phyloP scores from a whole-genome alignment of 306 rosid genomes.

The Prunus mongolica region DNA sequence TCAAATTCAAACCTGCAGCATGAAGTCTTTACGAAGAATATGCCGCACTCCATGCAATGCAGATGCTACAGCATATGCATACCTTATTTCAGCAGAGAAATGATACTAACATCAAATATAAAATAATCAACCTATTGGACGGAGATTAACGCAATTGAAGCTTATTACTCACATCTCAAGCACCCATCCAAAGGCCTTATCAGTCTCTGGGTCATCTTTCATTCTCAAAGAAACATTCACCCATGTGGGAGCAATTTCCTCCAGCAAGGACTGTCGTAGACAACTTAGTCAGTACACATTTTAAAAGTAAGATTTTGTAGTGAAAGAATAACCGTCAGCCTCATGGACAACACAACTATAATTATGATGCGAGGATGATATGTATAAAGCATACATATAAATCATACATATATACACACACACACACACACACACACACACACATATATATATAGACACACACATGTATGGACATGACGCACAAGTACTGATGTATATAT shows the following conservation, averaged over 20 bases:
- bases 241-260: conserved; percentile 99
- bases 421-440: not conserved
- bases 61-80: conserved; percentile 92
- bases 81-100: conserved; percentile 52
- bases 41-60: conserved; percentile 86
- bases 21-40: conserved; percentile 70
- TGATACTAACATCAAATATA: conserved; percentile 19
- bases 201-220: conserved; percentile 82
- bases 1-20: conserved; percentile 67
- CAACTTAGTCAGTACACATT: conserved; percentile 24
- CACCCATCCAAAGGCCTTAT: conserved; percentile 96
- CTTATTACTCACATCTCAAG: conserved; percentile 80
- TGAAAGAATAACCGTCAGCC: not conserved
- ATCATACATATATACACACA: not conserved
- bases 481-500: too few species aligned
- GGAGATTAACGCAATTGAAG: conserved; percentile 2
- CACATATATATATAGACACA: too few species aligned
- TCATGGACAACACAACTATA: not conserved
- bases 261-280: conserved; percentile 59
- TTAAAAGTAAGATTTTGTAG: not conserved
- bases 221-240: conserved; percentile 82
- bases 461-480: not conserved
- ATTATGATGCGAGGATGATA: not conserved
- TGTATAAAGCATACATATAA: not conserved
- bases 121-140: conserved; percentile 9